Base-by-base conservation (phyloP, 495 filamentous ascomycete species). In the Aspergillus sclerotioniger region DNA sequence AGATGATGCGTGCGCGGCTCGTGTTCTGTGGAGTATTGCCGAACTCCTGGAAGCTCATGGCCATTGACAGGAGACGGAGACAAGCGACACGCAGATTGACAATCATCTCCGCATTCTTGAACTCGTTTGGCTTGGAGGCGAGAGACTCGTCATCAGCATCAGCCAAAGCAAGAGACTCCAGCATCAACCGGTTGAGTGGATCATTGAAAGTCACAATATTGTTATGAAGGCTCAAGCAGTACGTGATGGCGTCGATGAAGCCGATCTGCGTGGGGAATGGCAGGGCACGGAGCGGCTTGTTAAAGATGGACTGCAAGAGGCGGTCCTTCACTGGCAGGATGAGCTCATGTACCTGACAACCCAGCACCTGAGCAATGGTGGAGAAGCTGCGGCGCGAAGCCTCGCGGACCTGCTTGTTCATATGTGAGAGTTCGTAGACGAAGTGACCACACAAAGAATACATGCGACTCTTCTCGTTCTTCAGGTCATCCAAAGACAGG, bases 201-300 rank as follows among this genome's bases (percentile, higher is more conserved):
- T 97, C 92, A 64, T 96, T 92, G 68, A 97, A 96, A 13, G 86
- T 82, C 19, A 98, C 81, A 52, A 97, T 91, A 53, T 92, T 87
- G 44, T 88, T 84, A 62, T 93, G 90, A 28, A 98, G 77, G 25
- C 87, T 84, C 72, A 99, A 80, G 70, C 91, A 95, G 70, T 92
- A 98, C 0, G 90, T 94, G 62, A 99, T 91, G 6, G 92, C 95
- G 70, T 98, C 94, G 62, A 99, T 96, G 68, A 93, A 98, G 9
- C 94, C 95, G 65, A 99, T 98, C 70, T 99, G 95, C 2, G 87
- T 90, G 4, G 88, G 79, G 66, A 97, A 97, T 2, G 93, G 92
- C 53, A 99, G 73, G 3, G 95, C 95, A 51, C 95, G 82, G 21
- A 99, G 71, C 28, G 95, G 95, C 73, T 99, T 99, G 64, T 87